Percentiles rank a stretch among this genome's conserved stretches.
phyloP scores from a whole-genome alignment of 148 eudicot genomes.

The Vaccinium myrtillus region DNA sequence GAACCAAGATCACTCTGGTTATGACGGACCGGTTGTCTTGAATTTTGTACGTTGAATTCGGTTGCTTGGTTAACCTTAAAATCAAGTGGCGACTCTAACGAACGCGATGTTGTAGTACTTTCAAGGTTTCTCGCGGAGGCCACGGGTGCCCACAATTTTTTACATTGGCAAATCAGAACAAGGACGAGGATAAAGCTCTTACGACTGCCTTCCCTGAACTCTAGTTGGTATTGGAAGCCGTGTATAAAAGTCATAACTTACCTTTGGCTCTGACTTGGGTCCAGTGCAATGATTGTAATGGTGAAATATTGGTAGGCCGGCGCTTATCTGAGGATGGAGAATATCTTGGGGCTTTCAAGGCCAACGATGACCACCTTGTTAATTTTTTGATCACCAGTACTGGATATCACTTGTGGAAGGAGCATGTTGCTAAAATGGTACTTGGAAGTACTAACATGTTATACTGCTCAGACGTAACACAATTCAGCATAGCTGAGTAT shows the following conservation, averaged over 20 bases:
- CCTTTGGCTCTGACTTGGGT: neutral
- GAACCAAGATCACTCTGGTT: too few relatives aligned
- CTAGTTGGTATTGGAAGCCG: neutral
- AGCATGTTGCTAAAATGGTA: constrained; percentile 11
- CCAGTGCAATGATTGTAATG: neutral
- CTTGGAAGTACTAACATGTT: neutral
- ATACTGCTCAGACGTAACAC: constrained; percentile 23
- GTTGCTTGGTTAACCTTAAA: too few relatives aligned
- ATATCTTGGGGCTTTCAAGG: neutral
- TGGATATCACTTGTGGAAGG: too few relatives aligned
- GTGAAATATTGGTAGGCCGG: neutral
- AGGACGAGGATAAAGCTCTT: neutral
- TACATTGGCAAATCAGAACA: neutral
- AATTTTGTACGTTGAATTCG: too few relatives aligned
- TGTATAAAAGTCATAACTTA: neutral
- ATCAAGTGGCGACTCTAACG: too few relatives aligned
- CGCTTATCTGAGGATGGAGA: neutral
- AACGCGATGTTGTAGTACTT: too few relatives aligned
- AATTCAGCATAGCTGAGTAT: constrained; percentile 25
- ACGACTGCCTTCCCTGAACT: neutral
- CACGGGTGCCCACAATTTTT: too few relatives aligned
- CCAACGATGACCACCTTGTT: neutral
- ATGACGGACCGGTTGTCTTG: too few relatives aligned
- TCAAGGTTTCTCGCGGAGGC: too few relatives aligned
- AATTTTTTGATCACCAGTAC: neutral